phyloP scores from a whole-genome alignment of 345 rosid genomes.

The Ailanthus altissimus region DNA sequence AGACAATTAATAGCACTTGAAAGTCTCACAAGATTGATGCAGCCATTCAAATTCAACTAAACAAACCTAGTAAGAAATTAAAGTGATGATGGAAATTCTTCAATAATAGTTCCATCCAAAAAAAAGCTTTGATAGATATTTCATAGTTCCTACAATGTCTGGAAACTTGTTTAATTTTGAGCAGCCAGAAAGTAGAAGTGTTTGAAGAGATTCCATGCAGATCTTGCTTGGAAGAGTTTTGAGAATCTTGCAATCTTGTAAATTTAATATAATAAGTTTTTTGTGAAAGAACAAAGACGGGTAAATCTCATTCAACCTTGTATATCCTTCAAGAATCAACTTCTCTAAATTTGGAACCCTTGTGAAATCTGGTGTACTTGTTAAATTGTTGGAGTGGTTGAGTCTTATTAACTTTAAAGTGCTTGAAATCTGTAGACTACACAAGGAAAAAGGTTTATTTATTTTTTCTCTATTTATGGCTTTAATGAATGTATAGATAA shows the following conservation, averaged over 20 bases:
- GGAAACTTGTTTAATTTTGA: neutral
- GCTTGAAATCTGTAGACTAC: conserved; percentile 1
- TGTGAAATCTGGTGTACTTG: conserved; percentile 14
- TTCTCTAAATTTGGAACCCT: conserved; percentile 12
- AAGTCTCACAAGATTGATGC: too few species aligned
- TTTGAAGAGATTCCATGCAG: neutral
- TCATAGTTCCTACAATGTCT: neutral
- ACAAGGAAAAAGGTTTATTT: too few species aligned
- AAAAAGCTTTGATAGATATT: neutral
- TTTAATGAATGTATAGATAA: neutral
- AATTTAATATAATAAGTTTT: neutral
- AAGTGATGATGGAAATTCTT: neutral
- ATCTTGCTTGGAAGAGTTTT: too few species aligned
- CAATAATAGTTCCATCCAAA: neutral
- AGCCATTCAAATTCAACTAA: neutral
- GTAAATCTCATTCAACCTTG: conserved; percentile 9
- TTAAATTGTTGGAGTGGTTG: conserved; percentile 11
- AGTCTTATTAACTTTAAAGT: conserved; percentile 13
- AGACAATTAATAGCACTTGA: too few species aligned
- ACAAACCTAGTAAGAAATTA: neutral
- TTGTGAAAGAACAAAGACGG: neutral
- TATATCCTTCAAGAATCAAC: conserved; percentile 17
- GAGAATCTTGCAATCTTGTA: neutral
- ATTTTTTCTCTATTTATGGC: too few species aligned
- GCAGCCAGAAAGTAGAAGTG: neutral